Base-by-base conservation (phyloP, 2,329 filamentous ascomycete genomes). In the Sclerotinia sclerotiorum region DNA sequence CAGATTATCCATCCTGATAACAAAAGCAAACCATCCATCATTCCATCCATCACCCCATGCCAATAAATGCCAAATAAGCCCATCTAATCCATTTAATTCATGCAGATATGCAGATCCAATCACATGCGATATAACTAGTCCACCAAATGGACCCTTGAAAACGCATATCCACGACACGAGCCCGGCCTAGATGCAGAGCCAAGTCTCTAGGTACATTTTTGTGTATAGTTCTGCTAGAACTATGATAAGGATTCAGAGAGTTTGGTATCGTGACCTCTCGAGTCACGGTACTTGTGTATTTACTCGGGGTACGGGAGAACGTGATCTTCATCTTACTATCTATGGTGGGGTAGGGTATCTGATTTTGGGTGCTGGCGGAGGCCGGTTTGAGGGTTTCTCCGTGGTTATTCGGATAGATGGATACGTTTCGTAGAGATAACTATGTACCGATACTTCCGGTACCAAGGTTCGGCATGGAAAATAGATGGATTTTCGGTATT, bases 71-170 rank as follows among this genome's bases (percentile, higher is more conserved):
- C 46, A 62, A 39, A 24, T 1, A 48, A 49, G 27, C 44, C 44
- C 44, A 29, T n/a, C 11, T n/a, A 35, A 35, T 32, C 6, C 35
- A 35, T 35, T 8, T 35, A 51, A 51, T 51, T 51, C 48, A 15
- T 39, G 60, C 58, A 62, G 58, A 42, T 8, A 32, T 24, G 58
- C 21, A 49, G 19, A 35, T 61, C 60, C 46, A 63, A 42, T 63
- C 60, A 51, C 48, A 63, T 63, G 60, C 58, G 44, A 48, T 6
- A 61, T 17, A n/a, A 49, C 39, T 60, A 60, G 44, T 35, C 39
- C 39, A 17, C 1, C 39, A 42, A 42, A 5, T 15, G 39, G 15
- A 13, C 58, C 21, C 58, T 35, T 49, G 58, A n/a, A 49, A 62
- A 39, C 17, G 32, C 32, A 51, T 24, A 29, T 62, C 32, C 29